Percentiles rank a stretch among this genome's conserved stretches.
Evolutionary conservation across 768 basidiomycete species (phyloP).

Genomic region (Cyclocybe cylindracea): DNA sequence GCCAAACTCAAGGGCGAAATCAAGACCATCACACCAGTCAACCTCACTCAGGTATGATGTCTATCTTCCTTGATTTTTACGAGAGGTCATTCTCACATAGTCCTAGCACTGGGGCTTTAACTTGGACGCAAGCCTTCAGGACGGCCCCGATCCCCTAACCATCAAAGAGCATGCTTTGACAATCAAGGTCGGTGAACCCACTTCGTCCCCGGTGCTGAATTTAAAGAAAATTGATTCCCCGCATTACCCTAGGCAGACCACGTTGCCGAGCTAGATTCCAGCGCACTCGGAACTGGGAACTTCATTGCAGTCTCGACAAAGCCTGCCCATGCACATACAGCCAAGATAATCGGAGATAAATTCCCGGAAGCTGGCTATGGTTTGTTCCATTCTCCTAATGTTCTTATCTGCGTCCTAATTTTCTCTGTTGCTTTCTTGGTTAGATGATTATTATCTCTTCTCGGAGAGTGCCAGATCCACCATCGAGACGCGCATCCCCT

Average conservation of each 20-base stretch:
- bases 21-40: conserved; percentile 66
- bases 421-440: not conserved
- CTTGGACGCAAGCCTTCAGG: conserved; percentile 64
- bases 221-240: conserved; percentile 4
- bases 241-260: conserved; percentile 45
- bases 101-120: conserved; percentile 82
- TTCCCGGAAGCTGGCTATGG: conserved; percentile 66
- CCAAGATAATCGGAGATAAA: conserved; percentile 54
- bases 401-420: conserved; percentile 2
- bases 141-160: conserved; percentile 40
- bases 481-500: conserved; percentile 50
- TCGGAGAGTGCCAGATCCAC: conserved; percentile 32
- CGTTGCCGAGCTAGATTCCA: conserved; percentile 51
- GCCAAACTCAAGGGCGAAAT: conserved; percentile 57
- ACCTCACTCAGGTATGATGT: conserved; percentile 66
- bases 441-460: conserved; percentile 71
- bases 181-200: conserved; percentile 33
- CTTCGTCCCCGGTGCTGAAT: not conserved
- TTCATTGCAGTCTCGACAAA: conserved; percentile 48
- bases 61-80: conserved; percentile 3
- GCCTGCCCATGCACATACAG: conserved; percentile 49
- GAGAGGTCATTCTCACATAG: not conserved
- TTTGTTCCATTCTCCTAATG: conserved; percentile 23
- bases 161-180: conserved; percentile 52
- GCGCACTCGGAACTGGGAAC: conserved; percentile 52